phyloP scores from a whole-genome alignment of 2,329 filamentous ascomycete species.

The Trichoderma sp. region DNA sequence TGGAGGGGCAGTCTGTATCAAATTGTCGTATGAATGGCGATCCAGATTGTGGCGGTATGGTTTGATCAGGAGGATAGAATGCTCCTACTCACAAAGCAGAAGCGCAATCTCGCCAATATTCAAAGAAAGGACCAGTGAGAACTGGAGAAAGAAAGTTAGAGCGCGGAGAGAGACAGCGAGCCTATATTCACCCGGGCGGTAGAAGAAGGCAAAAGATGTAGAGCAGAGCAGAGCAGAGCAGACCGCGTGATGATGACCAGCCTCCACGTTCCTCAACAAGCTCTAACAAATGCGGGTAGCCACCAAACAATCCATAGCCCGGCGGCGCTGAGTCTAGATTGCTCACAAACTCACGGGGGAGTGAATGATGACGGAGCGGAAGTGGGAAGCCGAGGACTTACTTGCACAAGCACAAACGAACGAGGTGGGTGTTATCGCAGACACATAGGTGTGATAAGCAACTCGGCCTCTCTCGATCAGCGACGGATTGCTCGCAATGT shows the following conservation, averaged over 20 bases:
- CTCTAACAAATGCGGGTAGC: conserved; percentile 21
- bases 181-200: neutral
- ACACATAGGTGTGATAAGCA: neutral
- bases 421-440: neutral
- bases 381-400: neutral
- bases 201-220: neutral
- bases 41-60: neutral
- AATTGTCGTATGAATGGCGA: neutral
- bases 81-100: neutral
- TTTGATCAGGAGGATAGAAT: neutral
- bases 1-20: neutral
- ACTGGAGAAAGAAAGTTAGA: neutral
- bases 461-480: neutral
- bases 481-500: neutral
- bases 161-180: neutral
- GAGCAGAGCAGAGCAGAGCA: neutral
- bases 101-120: neutral
- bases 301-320: conserved; percentile 22
- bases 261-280: conserved; percentile 14
- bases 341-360: neutral
- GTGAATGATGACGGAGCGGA: neutral
- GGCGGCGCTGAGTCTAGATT: conserved; percentile 10
- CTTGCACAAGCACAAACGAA: neutral
- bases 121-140: neutral
- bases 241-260: conserved; percentile 26